Percentiles rank a stretch among this genome's conserved stretches.
These are phyloP conservation scores for Boechera divaricarpa DNA, from an alignment of 345 rosid species.

Conservation along the genomic window DNA sequence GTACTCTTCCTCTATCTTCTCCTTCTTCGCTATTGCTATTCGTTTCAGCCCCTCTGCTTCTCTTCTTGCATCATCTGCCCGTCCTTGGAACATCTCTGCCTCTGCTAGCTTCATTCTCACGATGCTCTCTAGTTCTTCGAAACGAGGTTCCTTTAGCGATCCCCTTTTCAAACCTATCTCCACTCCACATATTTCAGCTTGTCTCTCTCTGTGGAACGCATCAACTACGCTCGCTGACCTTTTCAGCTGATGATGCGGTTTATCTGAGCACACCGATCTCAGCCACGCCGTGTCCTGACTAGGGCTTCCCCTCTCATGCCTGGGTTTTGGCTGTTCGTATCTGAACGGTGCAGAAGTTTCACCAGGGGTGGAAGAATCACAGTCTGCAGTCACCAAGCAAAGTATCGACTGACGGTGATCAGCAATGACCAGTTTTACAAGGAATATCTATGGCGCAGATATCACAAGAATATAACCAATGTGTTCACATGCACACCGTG, in stretches of 20 bases:
- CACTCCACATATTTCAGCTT: constrained; percentile 53
- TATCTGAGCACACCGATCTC: constrained; percentile 63
- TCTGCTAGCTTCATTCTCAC: constrained; percentile 87
- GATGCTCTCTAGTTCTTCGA: constrained; percentile 89
- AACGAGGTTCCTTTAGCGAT: constrained; percentile 60
- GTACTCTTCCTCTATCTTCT: constrained; percentile 78
- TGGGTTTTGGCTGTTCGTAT: constrained; percentile 62
- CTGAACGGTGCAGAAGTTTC: constrained; percentile 46
- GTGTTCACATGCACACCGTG: constrained; percentile 20
- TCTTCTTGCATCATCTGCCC: constrained; percentile 90
- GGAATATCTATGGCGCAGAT: constrained; percentile 1
- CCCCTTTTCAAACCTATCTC: constrained; percentile 55
- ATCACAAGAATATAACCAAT: constrained; percentile 15
- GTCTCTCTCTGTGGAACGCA: constrained; percentile 51
- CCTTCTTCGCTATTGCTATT: constrained; percentile 73
- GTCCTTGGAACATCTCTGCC: constrained; percentile 87
- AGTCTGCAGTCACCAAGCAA: constrained; percentile 61
- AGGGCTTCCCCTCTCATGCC: constrained; percentile 55
- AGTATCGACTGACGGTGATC: neutral
- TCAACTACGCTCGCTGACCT: constrained; percentile 60
- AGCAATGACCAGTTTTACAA: constrained; percentile 23
- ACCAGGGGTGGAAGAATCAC: constrained; percentile 58
- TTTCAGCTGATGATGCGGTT: constrained; percentile 56
- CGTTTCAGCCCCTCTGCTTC: constrained; percentile 88
- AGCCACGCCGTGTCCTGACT: constrained; percentile 65